phyloP scores from a whole-genome alignment of 2,329 filamentous ascomycete species.

The Ophiostoma pallidulum region DNA sequence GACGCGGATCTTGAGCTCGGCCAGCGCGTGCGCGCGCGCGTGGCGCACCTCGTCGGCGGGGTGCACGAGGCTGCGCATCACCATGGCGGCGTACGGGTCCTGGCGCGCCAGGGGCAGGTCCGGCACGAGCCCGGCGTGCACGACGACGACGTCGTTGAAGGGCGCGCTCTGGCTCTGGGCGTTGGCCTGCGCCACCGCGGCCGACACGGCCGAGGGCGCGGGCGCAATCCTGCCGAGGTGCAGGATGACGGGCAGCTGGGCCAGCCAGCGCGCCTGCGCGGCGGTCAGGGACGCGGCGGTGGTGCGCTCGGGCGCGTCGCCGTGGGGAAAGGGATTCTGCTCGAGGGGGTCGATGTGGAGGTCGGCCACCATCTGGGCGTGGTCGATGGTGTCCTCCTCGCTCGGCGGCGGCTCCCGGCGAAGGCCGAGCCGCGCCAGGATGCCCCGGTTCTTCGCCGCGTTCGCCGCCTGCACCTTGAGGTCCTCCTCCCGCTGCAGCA shows the following conservation, averaged over 20 bases:
- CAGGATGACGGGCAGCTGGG: conserved; percentile 67
- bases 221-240: conserved; percentile 50
- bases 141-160: conserved; percentile 53
- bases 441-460: not conserved
- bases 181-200: not conserved
- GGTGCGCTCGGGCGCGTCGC: conserved; percentile 38
- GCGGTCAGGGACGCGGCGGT: conserved; percentile 43
- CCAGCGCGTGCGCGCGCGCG: conserved; percentile 23
- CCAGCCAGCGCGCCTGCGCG: conserved; percentile 60
- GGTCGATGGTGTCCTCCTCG: conserved; percentile 12
- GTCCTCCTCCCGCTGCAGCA: conserved; percentile 20
- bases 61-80: conserved; percentile 71
- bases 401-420: conserved; percentile 1
- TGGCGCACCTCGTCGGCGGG: conserved; percentile 44
- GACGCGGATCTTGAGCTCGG: conserved; percentile 26
- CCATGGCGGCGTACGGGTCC: conserved; percentile 78
- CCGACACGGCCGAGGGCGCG: conserved; percentile 29
- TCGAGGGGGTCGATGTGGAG: conserved; percentile 10
- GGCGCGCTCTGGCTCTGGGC: conserved; percentile 16
- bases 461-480: not conserved
- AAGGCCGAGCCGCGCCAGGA: not conserved
- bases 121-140: conserved; percentile 79
- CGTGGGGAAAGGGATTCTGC: conserved; percentile 22
- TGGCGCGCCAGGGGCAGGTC: conserved; percentile 59
- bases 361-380: conserved; percentile 7